A percentile compares a stretch with the other conserved stretches of the same genome.
Conservation (phyloP, 805 yeast genomes). For the Zygosaccharomyces pseudorouxii region DNA sequence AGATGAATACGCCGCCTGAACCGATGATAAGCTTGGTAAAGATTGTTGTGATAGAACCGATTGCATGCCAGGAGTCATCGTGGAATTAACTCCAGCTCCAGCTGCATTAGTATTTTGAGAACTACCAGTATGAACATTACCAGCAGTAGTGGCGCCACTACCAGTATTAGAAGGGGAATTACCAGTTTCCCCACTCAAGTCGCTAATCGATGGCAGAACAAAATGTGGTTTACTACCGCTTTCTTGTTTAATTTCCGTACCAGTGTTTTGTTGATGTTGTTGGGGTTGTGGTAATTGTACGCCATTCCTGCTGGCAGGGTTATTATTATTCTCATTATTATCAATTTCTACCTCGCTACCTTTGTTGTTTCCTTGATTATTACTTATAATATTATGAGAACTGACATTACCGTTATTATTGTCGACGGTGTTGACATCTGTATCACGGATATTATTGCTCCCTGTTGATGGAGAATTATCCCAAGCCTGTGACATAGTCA, state of each 20-base stretch:
- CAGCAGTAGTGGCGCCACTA: not conserved
- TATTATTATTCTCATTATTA: slow-evolving; percentile 1
- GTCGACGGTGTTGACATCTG: not conserved
- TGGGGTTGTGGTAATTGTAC: slow-evolving; percentile 26
- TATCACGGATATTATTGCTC: not conserved
- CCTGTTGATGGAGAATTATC: slow-evolving; percentile 13
- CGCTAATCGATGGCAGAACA: slow-evolving; percentile 15
- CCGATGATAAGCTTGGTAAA: slow-evolving; percentile 12
- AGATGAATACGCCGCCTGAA: slow-evolving; percentile 11
- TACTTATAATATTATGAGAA: not conserved
- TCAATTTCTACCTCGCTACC: not conserved
- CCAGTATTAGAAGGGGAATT: slow-evolving; percentile 4
- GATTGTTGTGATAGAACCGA: slow-evolving; percentile 13
- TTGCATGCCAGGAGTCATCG: slow-evolving; percentile 4
- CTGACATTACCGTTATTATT: not conserved
- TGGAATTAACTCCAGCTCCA: not conserved
- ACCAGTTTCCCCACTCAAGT: slow-evolving; percentile 14
- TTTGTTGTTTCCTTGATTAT: not conserved
- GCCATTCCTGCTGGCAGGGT: slow-evolving; percentile 4
- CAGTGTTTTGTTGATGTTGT: slow-evolving; percentile 22
- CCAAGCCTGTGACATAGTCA: slow-evolving; percentile 15
- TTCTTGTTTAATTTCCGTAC: slow-evolving; percentile 23
- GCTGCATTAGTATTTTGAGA: not conserved
- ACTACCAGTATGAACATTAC: not conserved
- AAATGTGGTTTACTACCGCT: slow-evolving; percentile 12